A percentile compares a stretch with the other conserved stretches of the same genome.
These are phyloP conservation scores for Trichoderma sp. DNA, from an alignment of 2,329 filamentous ascomycete species.

Conservation along the genomic window DNA sequence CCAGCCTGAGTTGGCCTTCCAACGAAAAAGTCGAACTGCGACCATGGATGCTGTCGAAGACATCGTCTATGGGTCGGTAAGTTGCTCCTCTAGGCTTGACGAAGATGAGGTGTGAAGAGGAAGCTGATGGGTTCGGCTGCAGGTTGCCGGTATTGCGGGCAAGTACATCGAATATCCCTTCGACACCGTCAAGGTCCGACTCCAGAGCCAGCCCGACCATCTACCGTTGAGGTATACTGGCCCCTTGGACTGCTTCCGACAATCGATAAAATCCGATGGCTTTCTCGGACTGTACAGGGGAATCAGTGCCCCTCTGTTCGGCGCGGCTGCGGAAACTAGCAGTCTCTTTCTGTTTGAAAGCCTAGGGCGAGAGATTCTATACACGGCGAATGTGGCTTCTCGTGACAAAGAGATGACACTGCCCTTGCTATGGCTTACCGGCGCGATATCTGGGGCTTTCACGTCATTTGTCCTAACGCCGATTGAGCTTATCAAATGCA, in stretches of 20 bases:
- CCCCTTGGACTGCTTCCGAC: constrained; percentile 87
- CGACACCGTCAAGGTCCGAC: constrained; percentile 94
- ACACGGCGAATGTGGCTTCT: constrained; percentile 47
- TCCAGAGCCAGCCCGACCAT: constrained; percentile 90
- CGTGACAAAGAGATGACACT: constrained; percentile 65
- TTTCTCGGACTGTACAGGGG: constrained; percentile 81
- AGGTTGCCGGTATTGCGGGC: constrained; percentile 81
- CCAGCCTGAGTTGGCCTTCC: constrained; percentile 30
- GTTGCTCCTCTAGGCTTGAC: constrained; percentile 29
- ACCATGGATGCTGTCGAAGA: constrained; percentile 74
- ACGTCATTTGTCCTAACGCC: constrained; percentile 90
- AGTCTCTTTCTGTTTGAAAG: constrained; percentile 91
- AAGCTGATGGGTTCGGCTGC: constrained; percentile 15
- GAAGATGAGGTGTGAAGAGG: neutral
- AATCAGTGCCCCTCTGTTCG: constrained; percentile 84
- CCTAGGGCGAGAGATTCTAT: constrained; percentile 64
- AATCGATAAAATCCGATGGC: constrained; percentile 79
- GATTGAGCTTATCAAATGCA: constrained; percentile 96
- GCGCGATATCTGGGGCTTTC: constrained; percentile 81
- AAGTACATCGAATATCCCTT: constrained; percentile 99
- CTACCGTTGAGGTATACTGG: constrained; percentile 79
- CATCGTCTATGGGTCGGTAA: constrained; percentile 80
- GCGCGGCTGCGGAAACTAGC: constrained; percentile 88
- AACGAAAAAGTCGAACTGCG: constrained; percentile 37
- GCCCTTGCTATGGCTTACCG: constrained; percentile 71